Conservation (phyloP, 129 eudicot species). For the Scalesia atractyloides region DNA sequence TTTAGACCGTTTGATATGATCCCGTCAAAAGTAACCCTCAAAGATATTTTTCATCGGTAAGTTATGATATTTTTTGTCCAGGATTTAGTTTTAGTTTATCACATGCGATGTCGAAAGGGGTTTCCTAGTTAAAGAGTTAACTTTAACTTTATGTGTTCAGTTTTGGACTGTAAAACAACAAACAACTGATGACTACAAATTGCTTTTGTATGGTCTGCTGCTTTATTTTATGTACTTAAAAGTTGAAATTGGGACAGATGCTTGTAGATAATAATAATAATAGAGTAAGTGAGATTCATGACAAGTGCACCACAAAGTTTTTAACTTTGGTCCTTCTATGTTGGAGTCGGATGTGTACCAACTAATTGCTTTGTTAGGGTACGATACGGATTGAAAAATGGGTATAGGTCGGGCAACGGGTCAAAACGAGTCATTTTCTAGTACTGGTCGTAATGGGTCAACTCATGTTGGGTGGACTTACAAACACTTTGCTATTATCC, state of each 20-base stretch:
- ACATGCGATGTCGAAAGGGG: conserved; percentile 36
- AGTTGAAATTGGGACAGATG: conserved; percentile 26
- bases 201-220: conserved; percentile 30
- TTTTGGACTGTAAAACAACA: conserved; percentile 16
- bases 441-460: background rate
- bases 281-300: background rate
- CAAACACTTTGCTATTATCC: background rate
- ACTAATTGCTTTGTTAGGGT: conserved; percentile 18
- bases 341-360: conserved; percentile 7
- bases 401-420: background rate
- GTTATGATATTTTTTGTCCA: conserved; percentile 1
- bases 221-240: conserved; percentile 23
- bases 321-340: conserved; percentile 22
- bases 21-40: background rate
- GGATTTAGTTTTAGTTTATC: conserved; percentile 10
- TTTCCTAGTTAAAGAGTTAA: conserved; percentile 7
- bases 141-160: conserved; percentile 20
- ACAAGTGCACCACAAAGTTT: conserved; percentile 18
- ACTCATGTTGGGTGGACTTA: background rate
- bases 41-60: background rate
- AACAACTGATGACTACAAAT: conserved; percentile 12
- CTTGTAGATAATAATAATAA: conserved; percentile 2
- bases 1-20: background rate
- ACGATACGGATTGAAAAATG: background rate
- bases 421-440: background rate